Base-by-base conservation (phyloP, 1,284 basidiomycete species). In the Tremellales sp. region DNA sequence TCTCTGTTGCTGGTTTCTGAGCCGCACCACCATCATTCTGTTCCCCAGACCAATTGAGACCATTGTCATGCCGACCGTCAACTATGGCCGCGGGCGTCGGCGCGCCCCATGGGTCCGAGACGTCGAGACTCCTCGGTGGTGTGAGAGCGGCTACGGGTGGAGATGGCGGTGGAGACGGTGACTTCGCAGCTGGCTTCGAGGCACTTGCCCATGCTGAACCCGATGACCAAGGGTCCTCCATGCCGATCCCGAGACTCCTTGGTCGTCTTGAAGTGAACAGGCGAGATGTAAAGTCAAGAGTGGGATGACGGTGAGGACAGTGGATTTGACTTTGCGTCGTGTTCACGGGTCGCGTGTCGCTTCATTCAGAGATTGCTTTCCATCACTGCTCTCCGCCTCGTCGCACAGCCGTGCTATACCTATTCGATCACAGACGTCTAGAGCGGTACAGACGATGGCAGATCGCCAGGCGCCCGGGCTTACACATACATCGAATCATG, bases 161-260 rank as follows among this genome's bases (percentile, higher is more conserved):
- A n/a, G n/a, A n/a, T n/a, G n/a, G n/a, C 24, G 43, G 33, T 36
- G 15, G 33, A 36, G 42, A 23, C 17, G 42, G 27, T 15, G 27
- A 43, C 42, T 22, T 33, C 15, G 25, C 23, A 4, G 43, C 45
- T 41, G 45, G 59, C 48, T 54, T 58, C 3, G 56, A 51, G 11
- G 59, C 49, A 17, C 51, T 55, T 4, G 54, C 46, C 64, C 60
- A 67, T 53, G 60, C 46, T 40, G 59, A 58, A 3, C 56, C 56
- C 22, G 55, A 52, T 41, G 62, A 56, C 65, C 65, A 67, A 46
- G 65, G 65, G 37, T 67, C 65, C 24, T 67, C 64, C 65, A 67
- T 67, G 33, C 21, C 13, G 11, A 25, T 12, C 13, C 19, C 21
- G n/a, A 8, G 17, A 35, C n/a, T 36, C 19, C 10, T 40, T 22